Conservation (phyloP, 2,329 filamentous ascomycete genomes). For the Teratosphaeria destructans region DNA sequence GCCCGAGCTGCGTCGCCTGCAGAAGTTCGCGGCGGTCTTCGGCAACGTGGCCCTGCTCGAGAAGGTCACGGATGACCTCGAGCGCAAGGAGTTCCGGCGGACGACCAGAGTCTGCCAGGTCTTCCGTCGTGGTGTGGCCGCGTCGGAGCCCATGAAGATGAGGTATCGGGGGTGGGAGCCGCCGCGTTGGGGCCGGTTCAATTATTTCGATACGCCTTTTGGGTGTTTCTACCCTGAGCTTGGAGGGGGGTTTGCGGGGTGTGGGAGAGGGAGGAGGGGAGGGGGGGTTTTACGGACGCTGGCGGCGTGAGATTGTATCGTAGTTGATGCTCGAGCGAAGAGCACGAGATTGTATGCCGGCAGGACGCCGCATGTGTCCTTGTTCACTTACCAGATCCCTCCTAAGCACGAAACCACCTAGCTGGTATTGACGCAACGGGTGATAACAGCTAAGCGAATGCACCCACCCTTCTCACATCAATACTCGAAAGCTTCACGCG, state of each 20-base stretch:
- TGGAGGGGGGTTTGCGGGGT: no score
- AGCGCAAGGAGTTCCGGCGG: background rate
- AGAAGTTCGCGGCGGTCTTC: constrained; percentile 19
- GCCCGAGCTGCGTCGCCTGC: background rate
- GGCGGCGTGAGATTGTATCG: background rate
- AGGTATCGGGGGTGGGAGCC: no score
- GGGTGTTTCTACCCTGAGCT: no score
- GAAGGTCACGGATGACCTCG: background rate
- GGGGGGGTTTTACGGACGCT: background rate
- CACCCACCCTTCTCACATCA: background rate
- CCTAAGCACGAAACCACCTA: no score
- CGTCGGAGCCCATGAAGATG: no score
- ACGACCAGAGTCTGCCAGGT: no score
- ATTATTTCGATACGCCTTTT: no score
- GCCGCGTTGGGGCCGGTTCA: no score
- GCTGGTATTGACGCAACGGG: background rate
- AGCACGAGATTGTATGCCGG: background rate
- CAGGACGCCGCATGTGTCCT: no score
- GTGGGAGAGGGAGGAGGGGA: no score
- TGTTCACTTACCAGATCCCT: no score
- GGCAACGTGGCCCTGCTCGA: constrained; percentile 54
- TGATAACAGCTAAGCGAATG: background rate
- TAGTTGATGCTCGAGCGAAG: background rate
- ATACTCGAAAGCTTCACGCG: background rate
- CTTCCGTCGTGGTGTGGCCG: no score